Conservation (phyloP, 345 rosid genomes). For the Boechera retrofracta region DNA sequence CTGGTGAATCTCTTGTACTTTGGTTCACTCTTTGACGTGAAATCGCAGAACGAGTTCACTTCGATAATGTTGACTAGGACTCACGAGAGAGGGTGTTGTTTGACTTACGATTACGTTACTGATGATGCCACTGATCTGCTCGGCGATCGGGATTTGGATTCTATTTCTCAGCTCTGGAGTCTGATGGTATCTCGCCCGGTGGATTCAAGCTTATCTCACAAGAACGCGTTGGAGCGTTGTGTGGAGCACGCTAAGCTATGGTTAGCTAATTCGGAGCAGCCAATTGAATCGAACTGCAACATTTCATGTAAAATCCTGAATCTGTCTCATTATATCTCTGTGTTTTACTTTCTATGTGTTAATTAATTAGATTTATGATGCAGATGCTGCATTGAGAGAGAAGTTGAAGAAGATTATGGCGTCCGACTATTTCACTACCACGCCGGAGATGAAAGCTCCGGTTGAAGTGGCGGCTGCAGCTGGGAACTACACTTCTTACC, state of each 20-base stretch:
- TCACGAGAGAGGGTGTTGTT: constrained; percentile 88
- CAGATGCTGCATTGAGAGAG: constrained; percentile 81
- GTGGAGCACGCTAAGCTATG: constrained; percentile 76
- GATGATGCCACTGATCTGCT: constrained; percentile 94
- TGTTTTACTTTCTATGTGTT: background rate
- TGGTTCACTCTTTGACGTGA: constrained; percentile 81
- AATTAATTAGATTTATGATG: constrained; percentile 9
- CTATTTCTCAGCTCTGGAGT: constrained; percentile 66
- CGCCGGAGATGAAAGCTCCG: constrained; percentile 86
- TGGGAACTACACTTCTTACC: constrained; percentile 66
- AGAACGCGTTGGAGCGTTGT: constrained; percentile 76
- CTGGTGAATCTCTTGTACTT: constrained; percentile 80
- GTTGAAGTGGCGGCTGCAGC: constrained; percentile 85
- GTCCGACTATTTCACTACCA: constrained; percentile 77
- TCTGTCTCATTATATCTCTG: background rate
- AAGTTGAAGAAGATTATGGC: constrained; percentile 83
- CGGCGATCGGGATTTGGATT: constrained; percentile 80
- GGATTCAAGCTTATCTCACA: constrained; percentile 77
- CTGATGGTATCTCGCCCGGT: constrained; percentile 77
- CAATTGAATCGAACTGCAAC: constrained; percentile 57
- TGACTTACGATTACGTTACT: constrained; percentile 87
- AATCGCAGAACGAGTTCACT: constrained; percentile 75
- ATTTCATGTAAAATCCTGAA: constrained; percentile 58
- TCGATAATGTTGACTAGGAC: constrained; percentile 81
- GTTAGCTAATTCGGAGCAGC: constrained; percentile 69